A percentile compares a stretch with the other conserved stretches of the same genome.
phyloP scores from a whole-genome alignment of 225 moss, liverwort and hornwort genomes.

The Marchantia polymorpha region DNA sequence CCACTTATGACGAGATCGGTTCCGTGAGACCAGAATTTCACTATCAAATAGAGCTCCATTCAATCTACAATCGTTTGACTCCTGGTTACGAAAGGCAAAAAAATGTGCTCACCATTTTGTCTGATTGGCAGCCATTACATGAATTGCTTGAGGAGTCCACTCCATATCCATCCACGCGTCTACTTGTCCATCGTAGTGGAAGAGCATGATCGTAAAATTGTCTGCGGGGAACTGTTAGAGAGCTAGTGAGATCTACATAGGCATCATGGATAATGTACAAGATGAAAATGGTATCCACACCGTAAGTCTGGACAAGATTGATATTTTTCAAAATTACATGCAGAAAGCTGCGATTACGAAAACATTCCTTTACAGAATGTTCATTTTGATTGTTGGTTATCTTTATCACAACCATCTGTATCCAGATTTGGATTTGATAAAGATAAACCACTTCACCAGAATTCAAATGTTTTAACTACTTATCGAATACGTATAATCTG shows the following conservation, averaged over 20 bases:
- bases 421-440: too few species aligned
- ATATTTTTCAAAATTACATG: neutral
- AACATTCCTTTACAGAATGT: too few species aligned
- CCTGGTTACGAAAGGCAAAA: too few species aligned
- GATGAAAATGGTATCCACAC: neutral
- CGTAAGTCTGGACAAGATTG: neutral
- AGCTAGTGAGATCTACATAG: neutral
- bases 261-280: neutral
- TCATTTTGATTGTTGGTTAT: too few species aligned
- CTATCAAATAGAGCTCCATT: too few species aligned
- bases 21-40: too few species aligned
- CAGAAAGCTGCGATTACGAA: neutral
- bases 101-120: constrained; percentile 48
- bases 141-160: constrained; percentile 46
- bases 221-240: constrained; percentile 50
- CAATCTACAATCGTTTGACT: too few species aligned
- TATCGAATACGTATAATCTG: too few species aligned
- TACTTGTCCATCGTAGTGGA: constrained; percentile 60
- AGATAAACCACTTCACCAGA: too few species aligned
- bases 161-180: constrained; percentile 52
- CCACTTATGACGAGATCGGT: too few species aligned
- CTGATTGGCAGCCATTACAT: constrained; percentile 55
- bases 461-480: too few species aligned
- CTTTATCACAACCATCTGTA: neutral
- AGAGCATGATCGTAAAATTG: constrained; percentile 56